phyloP scores from a whole-genome alignment of 2,329 filamentous ascomycete genomes.

The Knoxdaviesia capensis region DNA sequence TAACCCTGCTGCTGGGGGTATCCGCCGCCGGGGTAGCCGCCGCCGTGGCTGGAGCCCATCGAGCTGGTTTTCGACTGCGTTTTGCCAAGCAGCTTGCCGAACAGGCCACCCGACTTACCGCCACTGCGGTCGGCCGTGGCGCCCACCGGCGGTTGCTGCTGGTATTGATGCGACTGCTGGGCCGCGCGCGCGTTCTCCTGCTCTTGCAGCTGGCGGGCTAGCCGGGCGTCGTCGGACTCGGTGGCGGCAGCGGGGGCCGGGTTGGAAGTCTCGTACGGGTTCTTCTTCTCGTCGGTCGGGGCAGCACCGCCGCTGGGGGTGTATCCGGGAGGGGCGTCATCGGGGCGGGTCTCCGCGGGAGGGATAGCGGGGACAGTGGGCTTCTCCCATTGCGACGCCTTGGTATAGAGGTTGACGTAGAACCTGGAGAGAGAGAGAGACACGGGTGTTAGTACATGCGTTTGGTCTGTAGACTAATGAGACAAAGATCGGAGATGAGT shows the following conservation, averaged over 20 bases:
- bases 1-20: conserved; percentile 10
- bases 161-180: conserved; percentile 16
- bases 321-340: conserved; percentile 51
- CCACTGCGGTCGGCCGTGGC: conserved; percentile 8
- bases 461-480: neutral
- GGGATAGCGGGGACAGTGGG: conserved; percentile 49
- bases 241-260: conserved; percentile 14
- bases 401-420: conserved; percentile 77
- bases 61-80: conserved; percentile 13
- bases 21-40: conserved; percentile 13
- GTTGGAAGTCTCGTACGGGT: conserved; percentile 38
- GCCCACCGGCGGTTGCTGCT: conserved; percentile 14
- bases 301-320: conserved; percentile 19
- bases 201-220: conserved; percentile 61
- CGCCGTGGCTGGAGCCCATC: conserved; percentile 7
- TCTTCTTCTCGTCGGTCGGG: conserved; percentile 40
- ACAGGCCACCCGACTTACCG: conserved; percentile 21
- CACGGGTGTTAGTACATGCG: conserved; percentile 1
- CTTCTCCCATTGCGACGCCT: conserved; percentile 77
- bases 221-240: conserved; percentile 53
- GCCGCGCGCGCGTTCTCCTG: conserved; percentile 46
- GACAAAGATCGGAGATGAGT: neutral
- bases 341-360: conserved; percentile 17
- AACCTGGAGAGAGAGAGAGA: conserved; percentile 34
- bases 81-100: conserved; percentile 33